Conservation (phyloP, 768 basidiomycete genomes). For the Sporobolomyces phaffii region DNA sequence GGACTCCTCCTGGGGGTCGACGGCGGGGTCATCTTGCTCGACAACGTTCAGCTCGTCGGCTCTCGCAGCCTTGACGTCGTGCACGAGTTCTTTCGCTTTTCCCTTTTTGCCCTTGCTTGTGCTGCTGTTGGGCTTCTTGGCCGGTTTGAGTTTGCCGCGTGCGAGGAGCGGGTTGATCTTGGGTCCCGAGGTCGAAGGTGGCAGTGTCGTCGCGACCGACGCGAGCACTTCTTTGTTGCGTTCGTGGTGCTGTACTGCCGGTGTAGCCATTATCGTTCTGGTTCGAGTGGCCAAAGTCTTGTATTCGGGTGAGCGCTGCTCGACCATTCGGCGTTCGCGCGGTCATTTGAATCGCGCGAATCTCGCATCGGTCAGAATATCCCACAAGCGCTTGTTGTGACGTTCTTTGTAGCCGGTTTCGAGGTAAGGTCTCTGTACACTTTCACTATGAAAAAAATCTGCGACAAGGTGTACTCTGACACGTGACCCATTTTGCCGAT, state of each 20-base stretch:
- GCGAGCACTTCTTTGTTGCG: slow-evolving; percentile 14
- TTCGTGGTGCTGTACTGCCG: slow-evolving; percentile 18
- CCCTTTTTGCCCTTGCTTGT: slow-evolving; percentile 18
- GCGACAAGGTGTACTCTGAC: no score
- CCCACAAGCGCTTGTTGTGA: no score
- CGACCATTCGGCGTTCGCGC: no score
- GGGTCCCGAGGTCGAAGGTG: neutral
- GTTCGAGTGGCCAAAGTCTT: no score
- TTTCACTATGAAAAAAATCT: no score
- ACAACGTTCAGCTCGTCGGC: slow-evolving; percentile 28
- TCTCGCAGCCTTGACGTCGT: slow-evolving; percentile 18
- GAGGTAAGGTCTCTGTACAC: no score
- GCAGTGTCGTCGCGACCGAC: slow-evolving; percentile 2
- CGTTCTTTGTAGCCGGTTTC: no score
- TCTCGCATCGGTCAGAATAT: no score
- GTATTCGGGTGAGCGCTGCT: no score
- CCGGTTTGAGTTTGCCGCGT: slow-evolving; percentile 33
- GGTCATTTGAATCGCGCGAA: no score
- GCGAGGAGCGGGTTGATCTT: slow-evolving; percentile 33
- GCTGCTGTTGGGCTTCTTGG: slow-evolving; percentile 10
- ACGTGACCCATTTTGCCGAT: no score
- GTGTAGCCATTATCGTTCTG: neutral
- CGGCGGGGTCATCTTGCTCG: neutral
- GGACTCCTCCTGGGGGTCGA: slow-evolving; percentile 36
- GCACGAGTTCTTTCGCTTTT: slow-evolving; percentile 3